These are phyloP conservation scores for Mortierella sp. DNA, from an alignment of 371 early-diverging fungal species.

Conservation along the genomic window DNA sequence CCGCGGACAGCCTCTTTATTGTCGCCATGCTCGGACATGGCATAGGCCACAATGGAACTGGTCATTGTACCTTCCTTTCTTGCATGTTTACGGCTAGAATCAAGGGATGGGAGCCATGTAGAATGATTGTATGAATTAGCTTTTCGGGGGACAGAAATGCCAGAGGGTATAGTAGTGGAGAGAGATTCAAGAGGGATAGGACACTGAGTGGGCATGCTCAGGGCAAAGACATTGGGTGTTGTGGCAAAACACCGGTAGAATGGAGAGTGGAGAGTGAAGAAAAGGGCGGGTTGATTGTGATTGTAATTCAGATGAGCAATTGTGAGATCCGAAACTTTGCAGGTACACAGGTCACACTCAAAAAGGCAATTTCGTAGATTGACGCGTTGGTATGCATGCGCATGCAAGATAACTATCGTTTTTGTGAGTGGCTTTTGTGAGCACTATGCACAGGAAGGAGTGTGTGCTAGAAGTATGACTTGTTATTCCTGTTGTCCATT, in stretches of 20 bases:
- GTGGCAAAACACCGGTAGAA: neutral
- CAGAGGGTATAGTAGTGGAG: slow-evolving; percentile 28
- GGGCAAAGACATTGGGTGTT: neutral
- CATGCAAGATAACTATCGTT: too few relatives aligned
- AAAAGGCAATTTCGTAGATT: neutral
- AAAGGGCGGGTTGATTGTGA: neutral
- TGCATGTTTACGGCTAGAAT: neutral
- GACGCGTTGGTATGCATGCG: neutral
- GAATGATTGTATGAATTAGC: neutral
- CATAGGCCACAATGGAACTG: slow-evolving; percentile 17
- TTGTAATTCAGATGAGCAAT: neutral
- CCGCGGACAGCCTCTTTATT: slow-evolving; percentile 49
- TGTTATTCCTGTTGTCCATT: too few relatives aligned
- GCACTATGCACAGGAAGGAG: too few relatives aligned
- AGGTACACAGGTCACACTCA: neutral
- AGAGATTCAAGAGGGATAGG: slow-evolving; percentile 10
- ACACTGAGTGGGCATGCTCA: slow-evolving; percentile 19
- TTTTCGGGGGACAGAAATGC: slow-evolving; percentile 14
- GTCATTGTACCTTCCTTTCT: neutral
- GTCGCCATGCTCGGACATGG: slow-evolving; percentile 33
- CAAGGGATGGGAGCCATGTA: neutral
- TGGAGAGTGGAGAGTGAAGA: neutral
- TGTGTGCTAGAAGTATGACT: too few relatives aligned
- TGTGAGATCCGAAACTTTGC: neutral
- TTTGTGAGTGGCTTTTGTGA: too few relatives aligned